These are phyloP conservation scores for Rubia balearica DNA, from an alignment of 305 asterid genomes.

Conservation along the genomic window DNA sequence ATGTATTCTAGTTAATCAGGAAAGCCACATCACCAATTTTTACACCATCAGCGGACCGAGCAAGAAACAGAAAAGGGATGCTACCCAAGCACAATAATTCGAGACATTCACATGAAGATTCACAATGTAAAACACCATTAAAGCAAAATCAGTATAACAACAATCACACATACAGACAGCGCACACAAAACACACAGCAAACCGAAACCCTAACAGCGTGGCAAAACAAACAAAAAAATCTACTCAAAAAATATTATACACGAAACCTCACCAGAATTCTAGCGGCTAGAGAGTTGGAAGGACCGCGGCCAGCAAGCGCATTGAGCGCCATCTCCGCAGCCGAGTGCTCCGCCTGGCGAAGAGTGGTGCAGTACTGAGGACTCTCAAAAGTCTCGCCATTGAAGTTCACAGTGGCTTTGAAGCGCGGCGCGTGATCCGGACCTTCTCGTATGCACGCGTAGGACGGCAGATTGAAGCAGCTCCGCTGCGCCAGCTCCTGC, in stretches of 20 bases:
- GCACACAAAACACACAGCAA: neutral
- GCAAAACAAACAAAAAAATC: neutral
- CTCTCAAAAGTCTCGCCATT: slow-evolving; percentile 51
- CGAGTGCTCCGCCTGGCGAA: slow-evolving; percentile 47
- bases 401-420: slow-evolving; percentile 43
- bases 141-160: slow-evolving; percentile 6
- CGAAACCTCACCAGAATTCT: slow-evolving; percentile 33
- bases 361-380: slow-evolving; percentile 42
- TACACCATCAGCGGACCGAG: neutral
- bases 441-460: slow-evolving; percentile 46
- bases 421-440: slow-evolving; percentile 53
- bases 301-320: slow-evolving; percentile 43
- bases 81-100: neutral
- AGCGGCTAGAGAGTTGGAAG: slow-evolving; percentile 46
- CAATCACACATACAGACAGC: neutral
- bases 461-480: slow-evolving; percentile 48
- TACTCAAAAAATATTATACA: neutral
- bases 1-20: neutral
- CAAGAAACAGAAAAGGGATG: neutral
- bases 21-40: neutral
- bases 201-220: slow-evolving; percentile 13
- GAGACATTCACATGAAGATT: neutral
- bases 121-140: slow-evolving; percentile 2
- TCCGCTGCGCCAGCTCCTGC: slow-evolving; percentile 49
- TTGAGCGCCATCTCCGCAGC: slow-evolving; percentile 48